These are phyloP conservation scores for Linanthus parryae DNA, from an alignment of 148 eudicot species.

Conservation along the genomic window DNA sequence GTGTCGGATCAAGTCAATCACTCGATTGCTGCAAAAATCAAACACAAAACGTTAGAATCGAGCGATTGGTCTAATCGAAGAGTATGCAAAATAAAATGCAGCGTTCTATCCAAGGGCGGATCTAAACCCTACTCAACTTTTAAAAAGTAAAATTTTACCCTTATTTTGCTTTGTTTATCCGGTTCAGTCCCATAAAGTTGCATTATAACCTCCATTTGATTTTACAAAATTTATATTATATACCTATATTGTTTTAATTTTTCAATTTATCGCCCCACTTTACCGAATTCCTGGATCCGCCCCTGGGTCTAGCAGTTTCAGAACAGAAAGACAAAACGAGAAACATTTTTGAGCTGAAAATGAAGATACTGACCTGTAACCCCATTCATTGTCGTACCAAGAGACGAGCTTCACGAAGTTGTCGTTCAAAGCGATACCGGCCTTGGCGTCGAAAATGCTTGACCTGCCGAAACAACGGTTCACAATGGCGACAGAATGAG, in stretches of 20 bases:
- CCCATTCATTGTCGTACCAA: slow-evolving; percentile 78
- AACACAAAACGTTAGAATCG: slow-evolving; percentile 1
- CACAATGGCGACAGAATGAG: not conserved
- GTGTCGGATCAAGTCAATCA: slow-evolving; percentile 55
- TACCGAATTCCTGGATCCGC: too few species aligned
- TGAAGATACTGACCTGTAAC: slow-evolving; percentile 54
- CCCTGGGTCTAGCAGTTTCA: too few species aligned
- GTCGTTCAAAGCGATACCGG: slow-evolving; percentile 59
- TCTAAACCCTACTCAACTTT: not conserved
- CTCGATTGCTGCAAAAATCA: slow-evolving; percentile 58
- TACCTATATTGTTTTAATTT: not conserved
- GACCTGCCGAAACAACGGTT: slow-evolving; percentile 32
- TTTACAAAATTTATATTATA: not conserved
- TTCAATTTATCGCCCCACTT: too few species aligned
- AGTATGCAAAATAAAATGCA: not conserved
- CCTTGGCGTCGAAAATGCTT: slow-evolving; percentile 69
- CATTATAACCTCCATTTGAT: not conserved
- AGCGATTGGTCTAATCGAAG: not conserved
- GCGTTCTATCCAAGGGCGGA: not conserved
- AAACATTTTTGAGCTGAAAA: too few species aligned
- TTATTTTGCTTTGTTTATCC: not conserved
- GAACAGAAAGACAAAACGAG: too few species aligned
- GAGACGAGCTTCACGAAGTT: slow-evolving; percentile 70
- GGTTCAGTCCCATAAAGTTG: not conserved
- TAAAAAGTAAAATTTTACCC: not conserved